Conservation (phyloP, 139 green algal species). For the Deuterostichococcus epilithicus region DNA sequence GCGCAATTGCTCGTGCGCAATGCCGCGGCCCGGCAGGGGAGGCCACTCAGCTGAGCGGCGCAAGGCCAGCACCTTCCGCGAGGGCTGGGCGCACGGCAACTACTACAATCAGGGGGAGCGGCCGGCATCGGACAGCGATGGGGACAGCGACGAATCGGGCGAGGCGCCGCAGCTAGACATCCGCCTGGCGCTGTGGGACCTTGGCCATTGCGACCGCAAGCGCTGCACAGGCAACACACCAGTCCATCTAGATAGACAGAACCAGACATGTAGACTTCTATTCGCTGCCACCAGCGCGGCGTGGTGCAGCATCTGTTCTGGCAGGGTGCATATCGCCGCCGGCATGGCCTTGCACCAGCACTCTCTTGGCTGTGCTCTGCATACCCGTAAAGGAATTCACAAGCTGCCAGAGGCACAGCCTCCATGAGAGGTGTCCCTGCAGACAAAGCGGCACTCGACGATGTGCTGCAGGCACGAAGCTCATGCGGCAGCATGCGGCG, state of each 20-base stretch:
- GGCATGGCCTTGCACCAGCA: too few species aligned
- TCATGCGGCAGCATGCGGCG: constrained; percentile 43
- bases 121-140: background rate
- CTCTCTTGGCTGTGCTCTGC: too few species aligned
- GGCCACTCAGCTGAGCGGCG: background rate
- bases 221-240: constrained; percentile 72
- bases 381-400: too few species aligned
- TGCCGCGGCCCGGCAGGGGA: background rate
- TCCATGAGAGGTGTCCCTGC: too few species aligned
- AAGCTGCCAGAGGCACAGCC: too few species aligned
- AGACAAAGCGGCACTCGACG: background rate
- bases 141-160: background rate
- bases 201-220: constrained; percentile 89
- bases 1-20: too few species aligned
- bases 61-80: background rate
- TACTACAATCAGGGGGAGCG: background rate
- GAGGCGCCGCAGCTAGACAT: constrained; percentile 3
- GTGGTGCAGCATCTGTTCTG: too few species aligned
- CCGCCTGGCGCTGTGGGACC: constrained; percentile 83
- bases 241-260: too few species aligned
- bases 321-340: too few species aligned
- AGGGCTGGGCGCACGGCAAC: background rate
- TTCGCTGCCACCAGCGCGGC: too few species aligned
- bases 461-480: constrained; percentile 61
- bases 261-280: too few species aligned